phyloP scores from a whole-genome alignment of 176 grass and related monocot species.

The Avena eriantha region DNA sequence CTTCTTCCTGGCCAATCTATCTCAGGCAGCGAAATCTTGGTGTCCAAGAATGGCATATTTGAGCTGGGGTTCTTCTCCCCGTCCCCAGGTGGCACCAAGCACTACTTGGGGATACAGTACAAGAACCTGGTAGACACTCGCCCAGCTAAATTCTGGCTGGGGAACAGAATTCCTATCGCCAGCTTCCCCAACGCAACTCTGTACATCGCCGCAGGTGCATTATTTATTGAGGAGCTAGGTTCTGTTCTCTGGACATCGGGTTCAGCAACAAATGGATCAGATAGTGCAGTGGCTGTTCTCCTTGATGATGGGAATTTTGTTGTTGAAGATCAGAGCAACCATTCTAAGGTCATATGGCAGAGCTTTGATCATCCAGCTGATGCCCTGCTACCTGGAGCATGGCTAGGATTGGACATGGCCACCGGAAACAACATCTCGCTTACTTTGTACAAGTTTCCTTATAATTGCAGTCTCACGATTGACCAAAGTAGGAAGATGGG shows the following conservation, averaged over 20 bases:
- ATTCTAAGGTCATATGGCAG: conserved; percentile 37
- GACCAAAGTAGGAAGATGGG: conserved; percentile 37
- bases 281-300: not conserved
- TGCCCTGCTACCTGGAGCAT: conserved; percentile 52
- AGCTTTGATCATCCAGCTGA: conserved; percentile 59
- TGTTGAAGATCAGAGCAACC: conserved; percentile 28
- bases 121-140: conserved; percentile 24
- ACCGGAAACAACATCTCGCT: conserved; percentile 45
- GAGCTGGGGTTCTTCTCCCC: conserved; percentile 52
- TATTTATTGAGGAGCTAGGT: conserved; percentile 35
- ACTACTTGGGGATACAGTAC: conserved; percentile 47
- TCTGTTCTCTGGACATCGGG: conserved; percentile 43
- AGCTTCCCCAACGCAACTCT: conserved; percentile 9
- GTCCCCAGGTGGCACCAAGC: not conserved
- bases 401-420: conserved; percentile 40
- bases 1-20: conserved; percentile 41
- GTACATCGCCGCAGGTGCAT: conserved; percentile 23
- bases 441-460: not conserved
- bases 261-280: not conserved
- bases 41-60: conserved; percentile 46
- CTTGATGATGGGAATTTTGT: conserved; percentile 46
- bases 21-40: conserved; percentile 34
- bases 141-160: conserved; percentile 36
- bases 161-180: conserved; percentile 32
- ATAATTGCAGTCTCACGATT: conserved; percentile 42